Evolutionary conservation across 306 rosid species (phyloP).

Genomic region (Urtica urens): DNA sequence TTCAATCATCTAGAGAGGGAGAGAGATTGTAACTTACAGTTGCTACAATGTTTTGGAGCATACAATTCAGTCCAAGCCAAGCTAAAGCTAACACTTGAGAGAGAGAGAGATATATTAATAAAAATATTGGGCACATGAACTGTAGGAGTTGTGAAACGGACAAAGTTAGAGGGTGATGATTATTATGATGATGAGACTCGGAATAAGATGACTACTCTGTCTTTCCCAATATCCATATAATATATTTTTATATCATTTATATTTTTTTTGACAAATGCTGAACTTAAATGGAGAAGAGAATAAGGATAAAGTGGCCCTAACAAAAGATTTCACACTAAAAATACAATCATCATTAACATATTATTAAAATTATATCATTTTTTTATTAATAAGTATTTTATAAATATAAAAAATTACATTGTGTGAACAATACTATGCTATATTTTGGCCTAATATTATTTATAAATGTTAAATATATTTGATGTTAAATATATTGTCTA

Average conservation of each 20-base stretch:
- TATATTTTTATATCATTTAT: not conserved
- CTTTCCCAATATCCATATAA: constrained; percentile 5
- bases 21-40: constrained; percentile 10
- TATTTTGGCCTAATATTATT: too few relatives aligned
- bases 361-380: too few relatives aligned
- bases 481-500: too few relatives aligned
- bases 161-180: constrained; percentile 39
- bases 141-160: constrained; percentile 57
- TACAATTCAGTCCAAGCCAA: constrained; percentile 19
- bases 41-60: constrained; percentile 4
- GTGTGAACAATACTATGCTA: too few relatives aligned
- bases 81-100: constrained; percentile 7
- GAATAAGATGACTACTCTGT: constrained; percentile 9
- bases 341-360: too few relatives aligned
- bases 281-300: too few relatives aligned
- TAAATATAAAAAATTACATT: too few relatives aligned
- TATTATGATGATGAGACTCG: constrained; percentile 30
- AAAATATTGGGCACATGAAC: constrained; percentile 19
- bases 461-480: too few relatives aligned
- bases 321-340: too few relatives aligned
- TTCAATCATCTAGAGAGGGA: constrained; percentile 8
- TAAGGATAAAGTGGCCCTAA: too few relatives aligned
- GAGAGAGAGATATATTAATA: constrained; percentile 11
- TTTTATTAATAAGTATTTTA: too few relatives aligned
- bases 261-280: too few relatives aligned